Base-by-base conservation (phyloP, 306 rosid genomes). In the Cicer bijugum region DNA sequence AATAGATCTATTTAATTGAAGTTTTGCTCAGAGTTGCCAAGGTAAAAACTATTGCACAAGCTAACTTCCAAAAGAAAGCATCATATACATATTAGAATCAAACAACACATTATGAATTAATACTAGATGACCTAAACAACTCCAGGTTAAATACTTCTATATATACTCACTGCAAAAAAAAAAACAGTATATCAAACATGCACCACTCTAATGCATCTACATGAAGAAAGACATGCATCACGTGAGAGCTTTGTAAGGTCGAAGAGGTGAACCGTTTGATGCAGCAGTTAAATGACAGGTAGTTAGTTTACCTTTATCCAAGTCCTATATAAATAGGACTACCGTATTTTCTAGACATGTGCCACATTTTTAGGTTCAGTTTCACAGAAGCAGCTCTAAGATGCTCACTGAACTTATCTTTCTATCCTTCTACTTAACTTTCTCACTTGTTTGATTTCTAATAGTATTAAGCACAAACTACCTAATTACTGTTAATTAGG, bases 171-270 rank as follows among this genome's bases (percentile, higher is more conserved):
- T 7, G 28, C 66, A 70, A 60, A 20, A 20, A 20, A 20, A 20
- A 40, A 28, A 37, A 12, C 43, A 17, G 33, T 14, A 42, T 51
- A 57, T 57, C 67, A 68, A 58, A 77, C 23, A 58, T 66, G 46
- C 57, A 55, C 55, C 44, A n/a, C 57, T 8, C 68, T 14, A 45
- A 43, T 17, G 67, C 56, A 39, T 53, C 62, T 16, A 64, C 68
- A 63, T 12, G 64, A 57, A 71, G 37, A 69, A n/a, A 55, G 17
- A 71, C 75, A 71, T 53, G 12, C 6, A 52, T 8, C 12, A 16
- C 56, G 0, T 52, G 59, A n/a, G 17, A 16, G 59, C 59, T 16
- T 52, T 52, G 33, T 8, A 51, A 51, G 57, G 20, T 51, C 8
- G 55, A 48, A 14, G 55, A 48, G 19, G 19, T 6, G 55, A 48